Conservation (phyloP, 192 early-diverging fungal genomes). For the Polychytrium aggregatum region DNA sequence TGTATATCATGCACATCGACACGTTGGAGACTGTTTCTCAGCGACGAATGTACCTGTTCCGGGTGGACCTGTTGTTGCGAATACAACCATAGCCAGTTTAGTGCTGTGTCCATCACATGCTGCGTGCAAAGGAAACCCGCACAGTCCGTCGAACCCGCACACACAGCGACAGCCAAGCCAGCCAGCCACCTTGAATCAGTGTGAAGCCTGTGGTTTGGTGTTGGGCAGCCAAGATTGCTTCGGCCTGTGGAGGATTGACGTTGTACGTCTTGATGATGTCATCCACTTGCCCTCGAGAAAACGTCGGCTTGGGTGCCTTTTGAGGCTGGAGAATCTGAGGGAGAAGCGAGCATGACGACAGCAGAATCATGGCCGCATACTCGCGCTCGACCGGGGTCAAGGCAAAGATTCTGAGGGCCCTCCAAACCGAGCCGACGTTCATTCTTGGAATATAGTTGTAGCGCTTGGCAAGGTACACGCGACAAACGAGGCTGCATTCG, state of each 20-base stretch:
- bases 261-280: slow-evolving; percentile 39
- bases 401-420: slow-evolving; percentile 32
- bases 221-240: slow-evolving; percentile 62
- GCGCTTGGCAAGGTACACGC: slow-evolving; percentile 31
- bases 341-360: slow-evolving; percentile 49
- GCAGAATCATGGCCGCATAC: slow-evolving; percentile 59
- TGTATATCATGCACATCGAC: too few relatives aligned
- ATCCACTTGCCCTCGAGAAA: slow-evolving; percentile 21
- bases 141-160: too few relatives aligned
- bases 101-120: too few relatives aligned
- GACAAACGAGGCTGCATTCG: slow-evolving; percentile 27
- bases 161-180: too few relatives aligned
- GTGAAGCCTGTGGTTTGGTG: slow-evolving; percentile 62
- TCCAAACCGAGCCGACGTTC: slow-evolving; percentile 21
- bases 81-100: too few relatives aligned
- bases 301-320: slow-evolving; percentile 7
- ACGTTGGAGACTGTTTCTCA: too few relatives aligned
- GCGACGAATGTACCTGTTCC: too few relatives aligned
- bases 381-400: slow-evolving; percentile 74
- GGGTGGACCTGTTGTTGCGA: too few relatives aligned
- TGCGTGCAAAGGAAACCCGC: too few relatives aligned
- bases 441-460: slow-evolving; percentile 20
- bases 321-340: slow-evolving; percentile 53
- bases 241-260: slow-evolving; percentile 90
- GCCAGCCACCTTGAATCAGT: slow-evolving; percentile 71